phyloP scores from a whole-genome alignment of 805 yeast genomes.

The Suhomyces tanzawaensis region DNA sequence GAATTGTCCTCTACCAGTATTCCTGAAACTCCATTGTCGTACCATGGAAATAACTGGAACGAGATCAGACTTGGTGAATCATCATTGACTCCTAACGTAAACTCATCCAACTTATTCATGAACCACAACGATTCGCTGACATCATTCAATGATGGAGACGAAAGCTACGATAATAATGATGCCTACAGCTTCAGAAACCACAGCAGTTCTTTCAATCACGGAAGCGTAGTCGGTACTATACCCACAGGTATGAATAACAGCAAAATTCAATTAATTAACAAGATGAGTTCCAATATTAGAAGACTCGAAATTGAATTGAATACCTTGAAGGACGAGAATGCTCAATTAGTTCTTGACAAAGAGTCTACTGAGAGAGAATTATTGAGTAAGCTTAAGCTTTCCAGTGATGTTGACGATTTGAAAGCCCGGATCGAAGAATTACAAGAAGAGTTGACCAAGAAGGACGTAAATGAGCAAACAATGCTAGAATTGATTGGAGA shows the following conservation, averaged over 20 bases:
- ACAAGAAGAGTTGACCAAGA: conserved; percentile 31
- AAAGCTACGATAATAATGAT: conserved; percentile 1
- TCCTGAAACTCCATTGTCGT: conserved; percentile 2
- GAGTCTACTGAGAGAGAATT: conserved; percentile 69
- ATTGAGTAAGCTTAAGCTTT: conserved; percentile 35
- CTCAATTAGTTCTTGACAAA: conserved; percentile 52
- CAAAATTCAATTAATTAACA: conserved; percentile 64
- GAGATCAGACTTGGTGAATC: conserved; percentile 47
- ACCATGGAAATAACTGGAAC: conserved; percentile 6
- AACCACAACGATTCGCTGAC: conserved; percentile 13
- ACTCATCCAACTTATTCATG: background rate
- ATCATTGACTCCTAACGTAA: conserved; percentile 31
- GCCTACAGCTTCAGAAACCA: background rate
- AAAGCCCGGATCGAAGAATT: conserved; percentile 26
- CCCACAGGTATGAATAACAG: conserved; percentile 14
- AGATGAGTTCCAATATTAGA: conserved; percentile 73
- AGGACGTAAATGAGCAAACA: conserved; percentile 45
- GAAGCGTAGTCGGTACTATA: conserved; percentile 7
- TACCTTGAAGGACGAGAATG: conserved; percentile 61
- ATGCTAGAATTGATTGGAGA: conserved; percentile 78
- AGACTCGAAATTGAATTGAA: conserved; percentile 76
- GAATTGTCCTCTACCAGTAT: conserved; percentile 7
- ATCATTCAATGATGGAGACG: conserved; percentile 14
- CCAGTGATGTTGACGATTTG: conserved; percentile 29
- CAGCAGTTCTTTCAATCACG: conserved; percentile 1